Evolutionary conservation across 2,329 filamentous ascomycete species (phyloP).

Genomic region (Cytospora chrysosperma): DNA sequence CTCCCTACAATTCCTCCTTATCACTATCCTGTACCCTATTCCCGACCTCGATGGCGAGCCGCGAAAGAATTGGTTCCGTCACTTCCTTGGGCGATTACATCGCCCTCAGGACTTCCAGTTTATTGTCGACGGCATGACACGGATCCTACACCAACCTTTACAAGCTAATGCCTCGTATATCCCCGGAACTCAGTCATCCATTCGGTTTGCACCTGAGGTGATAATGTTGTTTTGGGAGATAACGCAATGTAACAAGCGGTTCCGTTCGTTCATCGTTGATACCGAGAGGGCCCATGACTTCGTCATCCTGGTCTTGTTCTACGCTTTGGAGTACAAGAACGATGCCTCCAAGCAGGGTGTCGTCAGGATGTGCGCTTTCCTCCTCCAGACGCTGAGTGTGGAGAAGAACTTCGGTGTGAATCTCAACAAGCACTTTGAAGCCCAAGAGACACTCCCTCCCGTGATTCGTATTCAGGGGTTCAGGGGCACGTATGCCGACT

Average conservation of each 20-base stretch:
- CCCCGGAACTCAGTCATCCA: conserved; percentile 74
- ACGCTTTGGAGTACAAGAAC: conserved; percentile 83
- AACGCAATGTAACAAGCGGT: conserved; percentile 95
- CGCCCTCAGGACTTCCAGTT: conserved; percentile 97
- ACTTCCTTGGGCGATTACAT: conserved; percentile 87
- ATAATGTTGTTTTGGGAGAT: conserved; percentile 98
- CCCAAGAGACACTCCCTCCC: conserved; percentile 80
- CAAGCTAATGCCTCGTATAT: conserved; percentile 87
- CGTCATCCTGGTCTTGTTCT: conserved; percentile 84
- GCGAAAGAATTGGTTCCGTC: conserved; percentile 89
- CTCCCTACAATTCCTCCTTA: conserved; percentile 84
- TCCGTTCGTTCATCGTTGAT: conserved; percentile 94
- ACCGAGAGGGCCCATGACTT: conserved; percentile 93
- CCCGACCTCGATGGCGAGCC: conserved; percentile 69
- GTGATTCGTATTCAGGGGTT: conserved; percentile 83
- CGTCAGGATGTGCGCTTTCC: conserved; percentile 95
- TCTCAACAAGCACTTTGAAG: conserved; percentile 84
- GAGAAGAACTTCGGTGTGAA: conserved; percentile 88
- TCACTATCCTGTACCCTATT: conserved; percentile 81
- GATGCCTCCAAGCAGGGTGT: conserved; percentile 88
- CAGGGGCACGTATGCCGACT: conserved; percentile 88
- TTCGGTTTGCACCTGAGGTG: conserved; percentile 91
- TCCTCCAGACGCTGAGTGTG: conserved; percentile 91
- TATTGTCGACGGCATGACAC: conserved; percentile 88
- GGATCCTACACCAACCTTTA: conserved; percentile 88